Evolutionary conservation across 345 rosid species (phyloP), one percentile per base, ranked within the genome.

Genomic region (Ceriops zippeliana): DNA sequence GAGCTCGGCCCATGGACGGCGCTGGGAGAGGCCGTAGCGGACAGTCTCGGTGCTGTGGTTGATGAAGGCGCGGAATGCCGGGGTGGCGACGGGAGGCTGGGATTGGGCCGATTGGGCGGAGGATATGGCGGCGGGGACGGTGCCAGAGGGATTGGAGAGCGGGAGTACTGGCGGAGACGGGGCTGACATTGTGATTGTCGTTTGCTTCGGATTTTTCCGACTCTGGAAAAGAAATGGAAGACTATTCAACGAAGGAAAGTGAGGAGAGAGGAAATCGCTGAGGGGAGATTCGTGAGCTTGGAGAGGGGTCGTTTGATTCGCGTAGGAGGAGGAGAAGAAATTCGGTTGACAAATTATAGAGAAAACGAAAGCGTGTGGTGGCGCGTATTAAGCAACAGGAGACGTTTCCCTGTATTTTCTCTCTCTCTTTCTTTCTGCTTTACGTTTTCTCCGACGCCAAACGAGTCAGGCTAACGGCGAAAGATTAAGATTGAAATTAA

Each of bases 1-100:
- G 68, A 89, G 91, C 72, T 89, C 91, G 16, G 83, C 17, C 89
- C 88, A 86, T 61, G 87, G 82, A 28, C 83, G 85, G 59, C 87
- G 83, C 76, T 81, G 83, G 68, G 87, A 77, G 69, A 84, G 68
- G 63, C 85, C 85, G 47, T 75, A 37, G 68, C 78, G 74, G 80
- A 75, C 80, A 62, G 83, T 68, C 26, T 77, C 81, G 34, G 87
- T 62, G 75, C 81, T 68, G 28, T 68, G 68, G 78, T 70, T 84
- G 66, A 84, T 52, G 75, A 84, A 68, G 65, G 80, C 52, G 60
- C 87, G 87, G 76, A 84, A 70, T 63, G 85, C 85, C 1, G 85
- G 85, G 53, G 85, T 77, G 60, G 85, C 80, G 69, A 81, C 66
- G 19, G 87, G 83, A 21, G 81, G 75, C 64, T 76, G 81, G 47